These are phyloP conservation scores for Salvia splendens DNA, from an alignment of 257 asterid genomes.

Conservation along the genomic window DNA sequence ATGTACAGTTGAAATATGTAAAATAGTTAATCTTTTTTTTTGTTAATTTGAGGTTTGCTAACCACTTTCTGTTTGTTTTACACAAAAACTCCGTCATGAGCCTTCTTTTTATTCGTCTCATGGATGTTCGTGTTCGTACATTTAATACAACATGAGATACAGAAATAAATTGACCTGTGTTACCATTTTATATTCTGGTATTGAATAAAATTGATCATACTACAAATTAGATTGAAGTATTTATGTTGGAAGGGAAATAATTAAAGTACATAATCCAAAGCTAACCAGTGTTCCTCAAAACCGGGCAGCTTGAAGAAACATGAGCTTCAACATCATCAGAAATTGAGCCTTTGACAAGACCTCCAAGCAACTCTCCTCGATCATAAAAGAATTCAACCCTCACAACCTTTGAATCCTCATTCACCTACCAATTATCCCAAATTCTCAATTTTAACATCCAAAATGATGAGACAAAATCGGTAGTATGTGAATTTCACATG, in stretches of 20 bases:
- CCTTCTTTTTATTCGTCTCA: slow-evolving; percentile 11
- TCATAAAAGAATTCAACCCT: slow-evolving; percentile 58
- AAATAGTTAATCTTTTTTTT: slow-evolving; percentile 10
- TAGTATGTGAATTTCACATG: too few species aligned
- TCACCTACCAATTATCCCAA: slow-evolving; percentile 29
- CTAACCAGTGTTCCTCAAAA: slow-evolving; percentile 43
- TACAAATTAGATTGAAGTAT: too few species aligned
- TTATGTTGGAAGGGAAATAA: too few species aligned
- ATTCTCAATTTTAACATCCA: too few species aligned
- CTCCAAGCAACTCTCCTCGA: slow-evolving; percentile 60
- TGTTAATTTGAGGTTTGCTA: slow-evolving; percentile 1
- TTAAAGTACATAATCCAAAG: too few species aligned
- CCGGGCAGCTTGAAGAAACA: slow-evolving; percentile 47
- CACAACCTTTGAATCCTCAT: slow-evolving; percentile 54
- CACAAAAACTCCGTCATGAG: neutral
- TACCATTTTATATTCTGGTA: too few species aligned
- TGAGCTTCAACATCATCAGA: slow-evolving; percentile 1
- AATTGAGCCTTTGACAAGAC: slow-evolving; percentile 47
- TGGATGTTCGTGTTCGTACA: neutral
- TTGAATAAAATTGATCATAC: too few species aligned
- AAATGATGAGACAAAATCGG: too few species aligned
- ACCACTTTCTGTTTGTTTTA: neutral
- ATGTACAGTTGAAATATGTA: slow-evolving; percentile 39
- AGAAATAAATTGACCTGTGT: neutral
- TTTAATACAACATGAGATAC: neutral